phyloP scores from a whole-genome alignment of 768 basidiomycete genomes.

The Steccherinum ochraceum region DNA sequence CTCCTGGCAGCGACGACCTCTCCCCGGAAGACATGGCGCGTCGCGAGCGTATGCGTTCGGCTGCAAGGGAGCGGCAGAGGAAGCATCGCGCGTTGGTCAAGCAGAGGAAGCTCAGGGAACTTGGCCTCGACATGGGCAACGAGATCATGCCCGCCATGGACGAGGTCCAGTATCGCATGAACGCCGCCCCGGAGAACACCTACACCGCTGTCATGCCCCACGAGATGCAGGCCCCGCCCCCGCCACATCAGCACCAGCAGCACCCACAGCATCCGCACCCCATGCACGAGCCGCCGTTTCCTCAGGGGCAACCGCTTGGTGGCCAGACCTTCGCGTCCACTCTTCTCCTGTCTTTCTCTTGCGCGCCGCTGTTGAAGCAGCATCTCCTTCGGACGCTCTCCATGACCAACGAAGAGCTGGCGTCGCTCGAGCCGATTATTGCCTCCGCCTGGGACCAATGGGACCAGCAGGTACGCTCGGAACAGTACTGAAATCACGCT shows the following conservation, averaged over 20 bases:
- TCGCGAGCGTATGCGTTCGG: constrained; percentile 65
- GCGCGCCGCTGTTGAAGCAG: constrained; percentile 65
- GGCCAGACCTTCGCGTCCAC: constrained; percentile 81
- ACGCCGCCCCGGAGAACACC: constrained; percentile 30
- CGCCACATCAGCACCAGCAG: constrained; percentile 14
- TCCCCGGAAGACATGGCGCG: constrained; percentile 58
- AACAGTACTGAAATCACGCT: neutral
- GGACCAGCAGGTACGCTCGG: constrained; percentile 64
- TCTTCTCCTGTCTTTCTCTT: constrained; percentile 69
- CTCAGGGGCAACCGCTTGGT: constrained; percentile 43
- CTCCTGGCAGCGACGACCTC: constrained; percentile 17
- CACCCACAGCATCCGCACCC: constrained; percentile 26
- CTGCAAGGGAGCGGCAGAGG: constrained; percentile 74
- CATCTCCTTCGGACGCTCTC: constrained; percentile 66
- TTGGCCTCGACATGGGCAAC: constrained; percentile 79
- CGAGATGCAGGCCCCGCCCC: constrained; percentile 21
- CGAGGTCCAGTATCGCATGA: constrained; percentile 58
- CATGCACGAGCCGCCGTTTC: constrained; percentile 54
- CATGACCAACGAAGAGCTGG: constrained; percentile 76
- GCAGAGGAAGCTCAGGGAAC: constrained; percentile 72
- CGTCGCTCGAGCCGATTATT: constrained; percentile 70
- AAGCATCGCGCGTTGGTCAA: constrained; percentile 79
- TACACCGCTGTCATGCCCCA: constrained; percentile 31
- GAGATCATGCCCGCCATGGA: constrained; percentile 61
- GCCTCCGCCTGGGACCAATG: constrained; percentile 85